A percentile compares a stretch with the other conserved stretches of the same genome.
Conservation (phyloP, 306 rosid species). For the Amphicarpaea edgeworthii region DNA sequence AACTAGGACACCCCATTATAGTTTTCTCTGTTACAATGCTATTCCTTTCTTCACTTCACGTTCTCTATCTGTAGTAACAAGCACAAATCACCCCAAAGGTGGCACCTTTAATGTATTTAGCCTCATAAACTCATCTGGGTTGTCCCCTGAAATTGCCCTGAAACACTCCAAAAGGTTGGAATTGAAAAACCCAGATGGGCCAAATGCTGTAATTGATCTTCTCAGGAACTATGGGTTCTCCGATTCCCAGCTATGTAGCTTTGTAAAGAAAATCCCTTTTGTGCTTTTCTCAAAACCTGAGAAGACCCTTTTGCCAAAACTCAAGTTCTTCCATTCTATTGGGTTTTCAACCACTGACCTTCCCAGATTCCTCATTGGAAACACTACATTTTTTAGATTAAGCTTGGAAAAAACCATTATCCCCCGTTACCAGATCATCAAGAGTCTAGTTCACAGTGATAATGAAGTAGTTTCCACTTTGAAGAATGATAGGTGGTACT, state of each 20-base stretch:
- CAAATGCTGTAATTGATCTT: constrained; percentile 32
- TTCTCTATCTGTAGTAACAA: not conserved
- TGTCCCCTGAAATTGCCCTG: constrained; percentile 42
- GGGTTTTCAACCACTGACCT: constrained; percentile 50
- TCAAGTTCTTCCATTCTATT: constrained; percentile 47
- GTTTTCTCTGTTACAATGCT: constrained; percentile 17
- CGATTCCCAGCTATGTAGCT: constrained; percentile 33
- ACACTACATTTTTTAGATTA: not conserved
- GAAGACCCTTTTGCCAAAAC: constrained; percentile 54
- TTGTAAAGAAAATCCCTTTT: constrained; percentile 20
- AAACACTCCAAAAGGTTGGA: constrained; percentile 25
- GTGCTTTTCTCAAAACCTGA: constrained; percentile 49
- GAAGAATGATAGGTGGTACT: constrained; percentile 12
- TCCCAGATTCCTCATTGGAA: constrained; percentile 3
- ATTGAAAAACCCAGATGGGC: not conserved
- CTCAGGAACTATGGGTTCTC: constrained; percentile 38
- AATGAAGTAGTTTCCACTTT: not conserved
- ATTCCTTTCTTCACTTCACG: constrained; percentile 20
- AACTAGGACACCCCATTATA: not conserved
- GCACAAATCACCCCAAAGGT: not conserved
- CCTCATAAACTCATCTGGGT: constrained; percentile 44
- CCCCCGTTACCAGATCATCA: constrained; percentile 47
- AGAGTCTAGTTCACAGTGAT: constrained; percentile 42
- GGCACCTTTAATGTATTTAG: not conserved
- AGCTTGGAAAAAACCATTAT: constrained; percentile 52